Conservation (phyloP, 2,329 filamentous ascomycete genomes). For the Pseudocercospora fijiensis region DNA sequence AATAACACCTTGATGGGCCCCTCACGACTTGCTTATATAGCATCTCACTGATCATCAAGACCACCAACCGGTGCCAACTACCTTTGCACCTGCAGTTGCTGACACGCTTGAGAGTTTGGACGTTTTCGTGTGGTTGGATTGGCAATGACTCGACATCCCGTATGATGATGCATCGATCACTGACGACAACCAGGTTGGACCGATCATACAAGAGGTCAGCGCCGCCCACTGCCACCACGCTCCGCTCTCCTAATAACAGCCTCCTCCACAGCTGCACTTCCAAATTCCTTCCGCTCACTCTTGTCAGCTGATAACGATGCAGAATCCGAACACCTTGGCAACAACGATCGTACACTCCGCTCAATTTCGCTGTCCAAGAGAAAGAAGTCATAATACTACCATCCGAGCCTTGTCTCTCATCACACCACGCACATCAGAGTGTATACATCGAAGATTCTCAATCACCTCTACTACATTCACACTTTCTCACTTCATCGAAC, state of each 20-base stretch:
- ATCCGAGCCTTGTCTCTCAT: background rate
- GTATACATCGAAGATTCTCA: background rate
- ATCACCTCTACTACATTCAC: background rate
- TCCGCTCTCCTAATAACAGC: too few relatives aligned
- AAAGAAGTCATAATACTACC: background rate
- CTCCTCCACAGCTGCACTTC: too few relatives aligned
- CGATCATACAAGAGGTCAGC: background rate
- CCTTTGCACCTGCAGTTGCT: background rate
- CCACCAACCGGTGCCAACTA: background rate
- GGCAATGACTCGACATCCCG: background rate
- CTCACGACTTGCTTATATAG: background rate
- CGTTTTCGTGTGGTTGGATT: background rate
- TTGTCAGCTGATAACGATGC: background rate
- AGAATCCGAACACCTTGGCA: background rate
- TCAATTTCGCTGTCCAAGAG: background rate
- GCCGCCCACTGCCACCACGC: too few relatives aligned
- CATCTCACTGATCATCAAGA: too few relatives aligned
- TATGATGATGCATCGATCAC: too few relatives aligned
- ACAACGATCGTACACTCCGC: background rate
- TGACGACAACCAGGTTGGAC: background rate
- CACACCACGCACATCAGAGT: background rate
- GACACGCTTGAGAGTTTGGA: background rate
- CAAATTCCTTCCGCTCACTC: too few relatives aligned
- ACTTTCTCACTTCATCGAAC: background rate
- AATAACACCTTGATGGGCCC: background rate